A percentile compares a stretch with the other conserved stretches of the same genome.
Evolutionary conservation across 768 basidiomycete genomes (phyloP).

Genomic region (Guyanaporus albipodus): DNA sequence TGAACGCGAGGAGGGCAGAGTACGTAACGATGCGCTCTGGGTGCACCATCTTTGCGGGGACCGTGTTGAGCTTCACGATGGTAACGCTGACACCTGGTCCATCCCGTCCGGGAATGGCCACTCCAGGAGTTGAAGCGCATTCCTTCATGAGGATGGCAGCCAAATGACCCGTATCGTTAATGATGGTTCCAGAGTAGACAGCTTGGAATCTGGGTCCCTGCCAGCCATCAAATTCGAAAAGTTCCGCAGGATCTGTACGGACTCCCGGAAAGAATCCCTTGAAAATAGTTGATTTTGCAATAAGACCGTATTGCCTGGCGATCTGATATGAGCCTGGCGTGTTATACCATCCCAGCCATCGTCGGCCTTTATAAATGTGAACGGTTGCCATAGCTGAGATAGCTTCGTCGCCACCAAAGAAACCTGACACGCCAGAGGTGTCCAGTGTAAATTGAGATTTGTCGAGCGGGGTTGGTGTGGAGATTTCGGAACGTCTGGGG

Average conservation of each 20-base stretch:
- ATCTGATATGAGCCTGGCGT: slow-evolving; percentile 31
- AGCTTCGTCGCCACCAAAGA: no score
- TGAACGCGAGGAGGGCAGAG: slow-evolving; percentile 6
- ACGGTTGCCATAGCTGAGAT: slow-evolving; percentile 31
- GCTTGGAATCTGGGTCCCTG: slow-evolving; percentile 25
- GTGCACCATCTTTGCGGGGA: not conserved
- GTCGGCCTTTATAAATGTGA: slow-evolving; percentile 28
- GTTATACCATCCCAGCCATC: slow-evolving; percentile 36
- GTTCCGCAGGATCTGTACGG: slow-evolving; percentile 18
- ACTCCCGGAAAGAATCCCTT: slow-evolving; percentile 30
- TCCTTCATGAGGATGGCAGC: slow-evolving; percentile 21
- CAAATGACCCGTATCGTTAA: slow-evolving; percentile 27
- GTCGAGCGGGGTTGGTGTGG: no score
- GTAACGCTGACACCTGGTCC: not conserved
- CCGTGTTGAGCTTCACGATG: not conserved
- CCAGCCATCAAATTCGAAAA: slow-evolving; percentile 28
- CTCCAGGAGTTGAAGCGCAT: not conserved
- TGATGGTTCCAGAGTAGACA: slow-evolving; percentile 26
- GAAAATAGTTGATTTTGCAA: slow-evolving; percentile 31
- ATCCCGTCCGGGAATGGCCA: not conserved
- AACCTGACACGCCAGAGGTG: no score
- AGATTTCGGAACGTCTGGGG: no score
- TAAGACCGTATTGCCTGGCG: slow-evolving; percentile 29
- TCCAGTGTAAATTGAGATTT: no score
- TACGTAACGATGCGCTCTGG: not conserved